Percentiles rank a stretch among this genome's conserved stretches.
Conservation (phyloP, 139 green algal species). For the Volvox africanus region DNA sequence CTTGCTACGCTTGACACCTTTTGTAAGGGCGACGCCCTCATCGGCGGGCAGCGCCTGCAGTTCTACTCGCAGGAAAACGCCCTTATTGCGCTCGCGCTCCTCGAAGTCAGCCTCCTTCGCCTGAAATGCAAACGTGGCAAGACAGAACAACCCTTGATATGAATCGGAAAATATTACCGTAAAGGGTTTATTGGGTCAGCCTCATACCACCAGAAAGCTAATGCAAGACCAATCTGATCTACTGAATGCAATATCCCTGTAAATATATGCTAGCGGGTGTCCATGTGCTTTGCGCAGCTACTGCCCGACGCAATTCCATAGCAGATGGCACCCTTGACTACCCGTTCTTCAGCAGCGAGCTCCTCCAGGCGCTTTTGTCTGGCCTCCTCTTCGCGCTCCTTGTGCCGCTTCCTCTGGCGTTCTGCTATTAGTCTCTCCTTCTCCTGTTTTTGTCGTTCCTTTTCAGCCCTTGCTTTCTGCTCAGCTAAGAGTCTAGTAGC, state of each 20-base stretch:
- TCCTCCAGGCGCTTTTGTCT: conserved; percentile 44
- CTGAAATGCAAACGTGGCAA: conserved; percentile 21
- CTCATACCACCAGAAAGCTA: too few species aligned
- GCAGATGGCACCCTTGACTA: conserved; percentile 39
- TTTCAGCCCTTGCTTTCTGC: conserved; percentile 52
- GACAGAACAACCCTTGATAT: too few species aligned
- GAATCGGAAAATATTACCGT: too few species aligned
- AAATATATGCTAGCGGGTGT: too few species aligned
- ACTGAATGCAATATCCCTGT: too few species aligned
- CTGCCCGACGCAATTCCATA: neutral
- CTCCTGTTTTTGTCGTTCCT: conserved; percentile 55
- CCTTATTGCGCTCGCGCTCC: conserved; percentile 68
- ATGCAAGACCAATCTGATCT: too few species aligned
- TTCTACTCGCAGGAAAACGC: conserved; percentile 63
- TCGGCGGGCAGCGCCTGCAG: conserved; percentile 65
- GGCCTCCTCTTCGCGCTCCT: conserved; percentile 58
- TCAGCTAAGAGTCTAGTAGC: conserved; percentile 57
- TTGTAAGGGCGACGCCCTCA: conserved; percentile 43
- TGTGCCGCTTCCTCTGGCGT: conserved; percentile 55
- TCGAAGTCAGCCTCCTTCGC: conserved; percentile 55
- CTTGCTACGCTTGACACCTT: conserved; percentile 70
- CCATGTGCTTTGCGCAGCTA: neutral
- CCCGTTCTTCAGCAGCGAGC: conserved; percentile 57
- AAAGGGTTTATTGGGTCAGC: too few species aligned
- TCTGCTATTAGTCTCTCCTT: conserved; percentile 63